phyloP scores from a whole-genome alignment of 257 asterid species.

The Salvia hispanica region DNA sequence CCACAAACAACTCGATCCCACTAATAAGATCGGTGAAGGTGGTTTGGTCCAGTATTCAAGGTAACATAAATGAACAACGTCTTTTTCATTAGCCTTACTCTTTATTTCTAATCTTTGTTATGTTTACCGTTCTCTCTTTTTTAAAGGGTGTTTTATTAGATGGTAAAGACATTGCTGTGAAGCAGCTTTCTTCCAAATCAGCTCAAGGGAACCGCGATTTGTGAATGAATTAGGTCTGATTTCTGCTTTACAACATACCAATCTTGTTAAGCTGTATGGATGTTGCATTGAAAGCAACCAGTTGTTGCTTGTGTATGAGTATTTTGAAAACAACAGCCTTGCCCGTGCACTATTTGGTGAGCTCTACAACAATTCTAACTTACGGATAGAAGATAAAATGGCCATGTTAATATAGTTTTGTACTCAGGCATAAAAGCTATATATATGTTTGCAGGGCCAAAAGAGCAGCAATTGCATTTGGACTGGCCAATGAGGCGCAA shows the following conservation, averaged over 20 bases:
- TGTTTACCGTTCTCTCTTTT: too few species aligned
- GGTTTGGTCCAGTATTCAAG: constrained; percentile 70
- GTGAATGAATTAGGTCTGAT: constrained; percentile 63
- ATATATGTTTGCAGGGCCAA: constrained; percentile 49
- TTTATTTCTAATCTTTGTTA: too few species aligned
- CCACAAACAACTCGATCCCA: constrained; percentile 60
- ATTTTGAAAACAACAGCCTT: constrained; percentile 60
- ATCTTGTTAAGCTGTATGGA: constrained; percentile 61
- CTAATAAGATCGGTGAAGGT: constrained; percentile 68
- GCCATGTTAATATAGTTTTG: not conserved
- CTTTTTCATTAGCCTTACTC: not conserved
- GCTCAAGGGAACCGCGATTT: constrained; percentile 64
- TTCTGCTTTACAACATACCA: constrained; percentile 63
- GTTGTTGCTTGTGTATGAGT: constrained; percentile 56
- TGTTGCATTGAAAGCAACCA: constrained; percentile 64
- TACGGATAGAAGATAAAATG: not conserved
- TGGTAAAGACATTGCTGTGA: constrained; percentile 57
- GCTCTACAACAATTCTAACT: not conserved
- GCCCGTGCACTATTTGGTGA: constrained; percentile 62
- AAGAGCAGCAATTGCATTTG: constrained; percentile 44
- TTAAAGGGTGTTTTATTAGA: constrained; percentile 52
- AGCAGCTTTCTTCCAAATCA: constrained; percentile 63
- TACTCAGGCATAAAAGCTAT: too few species aligned
- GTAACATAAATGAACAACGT: constrained; percentile 29
- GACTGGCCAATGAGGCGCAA: constrained; percentile 60